Evolutionary conservation across 1,139 yeast species (phyloP), one percentile per base, ranked within the genome.

Genomic region (Diutina pseudorugosa): DNA sequence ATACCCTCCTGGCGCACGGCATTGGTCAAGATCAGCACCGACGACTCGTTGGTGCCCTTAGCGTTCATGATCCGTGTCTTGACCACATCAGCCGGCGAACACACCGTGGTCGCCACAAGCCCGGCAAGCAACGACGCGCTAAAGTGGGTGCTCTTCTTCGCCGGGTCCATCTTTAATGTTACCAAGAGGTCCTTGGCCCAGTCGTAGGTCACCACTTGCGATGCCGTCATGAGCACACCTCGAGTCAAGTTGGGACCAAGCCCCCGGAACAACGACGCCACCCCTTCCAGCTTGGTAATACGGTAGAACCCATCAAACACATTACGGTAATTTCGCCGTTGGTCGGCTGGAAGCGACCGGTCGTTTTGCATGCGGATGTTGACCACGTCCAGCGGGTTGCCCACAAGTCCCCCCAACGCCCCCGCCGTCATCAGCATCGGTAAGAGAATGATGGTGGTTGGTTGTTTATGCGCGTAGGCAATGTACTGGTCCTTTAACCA

Each of bases 331-430:
- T 85, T 82, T 63, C 96, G 76, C 65, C 91, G 76, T 59, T 81
- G 76, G 3, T 73, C 82, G 4, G 68, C 54, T 2, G 93, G 87
- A 56, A 86, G 72, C 0, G 90, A 70, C 6, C 85, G 79, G 62
- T 89, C 96, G 65, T 88, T 89, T 66, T 89, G 96, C 96, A 89
- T 89, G 66, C 96, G 78, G 56, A 89, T 85, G 60, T 89, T 89
- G 47, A 87, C 89, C 23, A 89, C 85, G 65, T 89, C 96, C 1
- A 94, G 82, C 2, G 96, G 95, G 62, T 88, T 89, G 27, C 96
- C 96, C 2, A 86, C 83, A 41, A 87, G 68, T 8, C 95, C 95
- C 54, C 96, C 96, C 53, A 82, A 67, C 27, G 84, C 86, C 51
- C 96, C 96, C 9, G 93, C 81, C 18, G 85, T 59, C 94, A 88